Evolutionary conservation across 192 early-diverging fungal species (phyloP).

Genomic region (Coemansia sp.): DNA sequence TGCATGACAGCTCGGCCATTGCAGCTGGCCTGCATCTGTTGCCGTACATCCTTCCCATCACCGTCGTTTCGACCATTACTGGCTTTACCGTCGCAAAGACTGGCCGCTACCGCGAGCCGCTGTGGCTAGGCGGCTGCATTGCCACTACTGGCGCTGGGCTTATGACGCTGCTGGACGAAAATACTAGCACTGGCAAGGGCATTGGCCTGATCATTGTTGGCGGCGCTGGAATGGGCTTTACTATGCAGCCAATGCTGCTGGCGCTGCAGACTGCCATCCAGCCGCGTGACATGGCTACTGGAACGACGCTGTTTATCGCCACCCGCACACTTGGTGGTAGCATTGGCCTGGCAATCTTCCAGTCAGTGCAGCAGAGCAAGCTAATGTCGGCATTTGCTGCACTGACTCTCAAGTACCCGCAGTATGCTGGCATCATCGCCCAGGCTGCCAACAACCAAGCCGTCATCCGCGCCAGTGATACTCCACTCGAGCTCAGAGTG

Average conservation of each 20-base stretch:
- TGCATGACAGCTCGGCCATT: conserved; percentile 71
- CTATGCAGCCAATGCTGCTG: conserved; percentile 70
- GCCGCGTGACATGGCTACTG: conserved; percentile 64
- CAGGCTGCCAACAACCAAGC: conserved; percentile 37
- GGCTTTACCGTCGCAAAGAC: conserved; percentile 66
- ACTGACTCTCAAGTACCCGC: conserved; percentile 29
- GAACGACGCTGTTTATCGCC: conserved; percentile 66
- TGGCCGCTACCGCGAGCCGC: conserved; percentile 62
- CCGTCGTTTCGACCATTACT: conserved; percentile 62
- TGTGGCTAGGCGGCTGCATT: conserved; percentile 65
- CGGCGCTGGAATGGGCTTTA: conserved; percentile 74
- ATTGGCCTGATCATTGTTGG: conserved; percentile 67
- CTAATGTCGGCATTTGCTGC: conserved; percentile 10
- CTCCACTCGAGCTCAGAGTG: conserved; percentile 32
- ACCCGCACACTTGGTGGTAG: conserved; percentile 64
- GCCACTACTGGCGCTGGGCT: conserved; percentile 64
- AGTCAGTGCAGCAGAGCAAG: conserved; percentile 64
- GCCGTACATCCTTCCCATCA: conserved; percentile 74
- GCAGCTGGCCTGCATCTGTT: conserved; percentile 71
- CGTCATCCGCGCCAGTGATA: conserved; percentile 14
- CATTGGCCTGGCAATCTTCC: conserved; percentile 61
- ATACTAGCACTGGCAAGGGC: conserved; percentile 51
- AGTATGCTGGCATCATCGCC: conserved; percentile 41
- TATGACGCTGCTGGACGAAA: conserved; percentile 55
- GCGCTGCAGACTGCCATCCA: conserved; percentile 67